Evolutionary conservation across 129 eudicot genomes (phyloP).

Genomic region (Apium graveolens): DNA sequence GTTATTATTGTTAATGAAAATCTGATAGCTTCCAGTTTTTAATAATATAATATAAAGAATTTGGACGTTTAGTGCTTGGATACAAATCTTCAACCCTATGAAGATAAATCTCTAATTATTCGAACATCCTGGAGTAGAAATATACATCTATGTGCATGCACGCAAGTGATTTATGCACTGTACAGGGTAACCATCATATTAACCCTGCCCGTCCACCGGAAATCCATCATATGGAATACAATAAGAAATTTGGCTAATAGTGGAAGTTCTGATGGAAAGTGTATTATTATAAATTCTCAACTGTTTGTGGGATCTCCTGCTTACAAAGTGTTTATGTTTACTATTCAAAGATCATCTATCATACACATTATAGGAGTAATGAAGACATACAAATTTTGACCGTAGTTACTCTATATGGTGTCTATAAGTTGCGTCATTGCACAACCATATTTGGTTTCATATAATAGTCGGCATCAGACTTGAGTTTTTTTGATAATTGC

Average conservation of each 20-base stretch:
- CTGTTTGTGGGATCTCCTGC: not conserved
- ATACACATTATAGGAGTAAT: not conserved
- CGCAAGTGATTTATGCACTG: not conserved
- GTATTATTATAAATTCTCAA: not conserved
- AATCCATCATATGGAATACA: not conserved
- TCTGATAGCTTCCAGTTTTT: not conserved
- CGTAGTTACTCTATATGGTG: not conserved
- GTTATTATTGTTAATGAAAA: not conserved
- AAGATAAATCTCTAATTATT: not conserved
- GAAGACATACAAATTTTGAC: not conserved
- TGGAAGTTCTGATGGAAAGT: not conserved
- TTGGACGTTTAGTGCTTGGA: not conserved
- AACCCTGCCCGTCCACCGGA: not conserved
- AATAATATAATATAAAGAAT: not conserved
- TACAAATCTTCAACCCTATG: not conserved
- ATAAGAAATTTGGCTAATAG: not conserved
- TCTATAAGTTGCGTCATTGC: not conserved
- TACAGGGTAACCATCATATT: not conserved
- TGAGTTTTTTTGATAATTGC: slow-evolving; percentile 2
- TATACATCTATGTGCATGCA: not conserved
- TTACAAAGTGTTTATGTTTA: not conserved
- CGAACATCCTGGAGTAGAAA: not conserved
- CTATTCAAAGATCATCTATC: not conserved
- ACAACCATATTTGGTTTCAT: not conserved
- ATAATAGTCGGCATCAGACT: not conserved